phyloP scores from a whole-genome alignment of 768 basidiomycete species.

The Kwoniella pini region DNA sequence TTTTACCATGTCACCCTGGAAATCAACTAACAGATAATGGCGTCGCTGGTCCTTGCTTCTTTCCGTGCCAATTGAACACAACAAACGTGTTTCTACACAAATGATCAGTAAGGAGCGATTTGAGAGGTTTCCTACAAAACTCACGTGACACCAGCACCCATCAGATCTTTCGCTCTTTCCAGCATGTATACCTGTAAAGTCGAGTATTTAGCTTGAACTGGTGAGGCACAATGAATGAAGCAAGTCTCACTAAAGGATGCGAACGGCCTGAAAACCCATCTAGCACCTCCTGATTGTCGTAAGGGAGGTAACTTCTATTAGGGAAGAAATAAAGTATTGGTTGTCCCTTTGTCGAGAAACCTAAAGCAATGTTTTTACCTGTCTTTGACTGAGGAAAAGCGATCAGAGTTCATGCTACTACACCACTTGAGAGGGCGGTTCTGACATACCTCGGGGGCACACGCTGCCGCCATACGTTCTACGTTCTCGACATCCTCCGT shows the following conservation, averaged over 20 bases:
- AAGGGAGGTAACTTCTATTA: slow-evolving; percentile 23
- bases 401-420: no score
- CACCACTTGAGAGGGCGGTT: no score
- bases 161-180: slow-evolving; percentile 49
- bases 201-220: no score
- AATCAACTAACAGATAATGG: slow-evolving; percentile 35
- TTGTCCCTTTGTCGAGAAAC: slow-evolving; percentile 31
- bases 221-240: no score
- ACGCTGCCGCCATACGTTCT: slow-evolving; percentile 34
- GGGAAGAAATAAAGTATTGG: slow-evolving; percentile 53
- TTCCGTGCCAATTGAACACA: slow-evolving; percentile 49
- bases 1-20: not conserved
- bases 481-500: slow-evolving; percentile 46
- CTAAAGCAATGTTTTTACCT: slow-evolving; percentile 48
- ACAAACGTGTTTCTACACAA: slow-evolving; percentile 33
- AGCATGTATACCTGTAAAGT: slow-evolving; percentile 52
- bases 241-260: slow-evolving; percentile 3
- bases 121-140: no score
- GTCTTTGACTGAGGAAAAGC: slow-evolving; percentile 32
- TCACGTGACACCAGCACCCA: slow-evolving; percentile 47
- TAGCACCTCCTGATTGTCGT: not conserved
- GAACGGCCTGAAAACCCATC: not conserved
- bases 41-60: slow-evolving; percentile 40
- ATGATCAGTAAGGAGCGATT: not conserved
- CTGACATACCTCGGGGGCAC: slow-evolving; percentile 39